These are phyloP conservation scores for Conringia planisiliqua DNA, from an alignment of 345 rosid species.

Conservation along the genomic window DNA sequence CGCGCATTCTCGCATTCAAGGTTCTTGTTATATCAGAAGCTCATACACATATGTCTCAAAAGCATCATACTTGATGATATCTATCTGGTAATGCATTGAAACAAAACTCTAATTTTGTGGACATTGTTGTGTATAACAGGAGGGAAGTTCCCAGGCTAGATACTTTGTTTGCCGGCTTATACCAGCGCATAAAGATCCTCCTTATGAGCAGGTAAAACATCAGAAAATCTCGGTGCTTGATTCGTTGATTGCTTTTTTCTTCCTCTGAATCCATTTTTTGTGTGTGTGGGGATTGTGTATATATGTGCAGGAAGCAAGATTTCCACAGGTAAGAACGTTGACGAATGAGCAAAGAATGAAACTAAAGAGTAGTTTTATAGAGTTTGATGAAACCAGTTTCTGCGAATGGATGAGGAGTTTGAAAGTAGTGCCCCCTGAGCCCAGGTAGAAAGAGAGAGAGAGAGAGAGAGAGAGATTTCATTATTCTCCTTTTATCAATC, in stretches of 20 bases:
- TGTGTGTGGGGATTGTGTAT: not conserved
- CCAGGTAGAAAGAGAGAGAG: slow-evolving; percentile 37
- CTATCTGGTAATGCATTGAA: not conserved
- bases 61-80: not conserved
- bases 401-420: slow-evolving; percentile 90
- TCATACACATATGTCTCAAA: not conserved
- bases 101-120: slow-evolving; percentile 4
- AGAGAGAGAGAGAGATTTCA: not conserved
- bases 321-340: slow-evolving; percentile 71
- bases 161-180: slow-evolving; percentile 89
- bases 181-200: slow-evolving; percentile 98
- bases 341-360: slow-evolving; percentile 62
- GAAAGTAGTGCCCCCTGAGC: slow-evolving; percentile 76
- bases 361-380: slow-evolving; percentile 78
- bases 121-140: slow-evolving; percentile 45
- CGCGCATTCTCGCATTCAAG: slow-evolving; percentile 94
- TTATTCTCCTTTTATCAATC: not conserved
- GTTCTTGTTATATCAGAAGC: slow-evolving; percentile 33
- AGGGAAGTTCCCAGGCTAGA: slow-evolving; percentile 93
- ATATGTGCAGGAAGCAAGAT: slow-evolving; percentile 79
- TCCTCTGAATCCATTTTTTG: not conserved
- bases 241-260: not conserved
- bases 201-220: slow-evolving; percentile 81
- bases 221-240: not conserved
- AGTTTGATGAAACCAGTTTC: slow-evolving; percentile 87